Conservation (phyloP, 2,329 filamentous ascomycete species). For the Talaromyces rugulosus region DNA sequence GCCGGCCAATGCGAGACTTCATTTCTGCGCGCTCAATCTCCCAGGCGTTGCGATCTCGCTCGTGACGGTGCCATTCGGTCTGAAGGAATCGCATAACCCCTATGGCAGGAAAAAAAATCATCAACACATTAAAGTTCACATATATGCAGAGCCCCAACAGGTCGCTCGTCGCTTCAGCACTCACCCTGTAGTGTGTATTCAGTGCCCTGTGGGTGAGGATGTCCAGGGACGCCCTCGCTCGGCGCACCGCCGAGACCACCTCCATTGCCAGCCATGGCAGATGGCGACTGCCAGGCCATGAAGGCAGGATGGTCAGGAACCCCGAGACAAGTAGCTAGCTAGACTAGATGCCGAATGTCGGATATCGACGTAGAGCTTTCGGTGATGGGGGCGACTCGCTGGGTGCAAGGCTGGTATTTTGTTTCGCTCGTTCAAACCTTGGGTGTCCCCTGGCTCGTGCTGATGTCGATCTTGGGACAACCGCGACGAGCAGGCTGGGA, state of each 20-base stretch:
- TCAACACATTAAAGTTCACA: not conserved
- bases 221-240: constrained; percentile 36
- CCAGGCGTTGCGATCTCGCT: constrained; percentile 96
- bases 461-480: not conserved
- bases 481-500: not conserved
- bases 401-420: not conserved
- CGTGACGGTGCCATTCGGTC: constrained; percentile 98
- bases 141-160: not conserved
- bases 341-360: not conserved
- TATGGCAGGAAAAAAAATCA: constrained; percentile 35
- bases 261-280: constrained; percentile 56
- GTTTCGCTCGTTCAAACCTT: not conserved
- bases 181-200: constrained; percentile 70
- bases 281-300: constrained; percentile 70
- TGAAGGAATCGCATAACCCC: constrained; percentile 99
- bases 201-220: constrained; percentile 54
- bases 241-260: constrained; percentile 44
- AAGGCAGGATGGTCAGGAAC: constrained; percentile 4
- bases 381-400: not conserved
- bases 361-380: not conserved
- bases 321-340: not conserved
- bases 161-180: constrained; percentile 15
- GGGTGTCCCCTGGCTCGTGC: not conserved
- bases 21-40: constrained; percentile 99
- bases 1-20: constrained; percentile 91